Percentiles rank a stretch among this genome's conserved stretches.
phyloP scores from a whole-genome alignment of 768 basidiomycete genomes.

The Kwoniella pini region DNA sequence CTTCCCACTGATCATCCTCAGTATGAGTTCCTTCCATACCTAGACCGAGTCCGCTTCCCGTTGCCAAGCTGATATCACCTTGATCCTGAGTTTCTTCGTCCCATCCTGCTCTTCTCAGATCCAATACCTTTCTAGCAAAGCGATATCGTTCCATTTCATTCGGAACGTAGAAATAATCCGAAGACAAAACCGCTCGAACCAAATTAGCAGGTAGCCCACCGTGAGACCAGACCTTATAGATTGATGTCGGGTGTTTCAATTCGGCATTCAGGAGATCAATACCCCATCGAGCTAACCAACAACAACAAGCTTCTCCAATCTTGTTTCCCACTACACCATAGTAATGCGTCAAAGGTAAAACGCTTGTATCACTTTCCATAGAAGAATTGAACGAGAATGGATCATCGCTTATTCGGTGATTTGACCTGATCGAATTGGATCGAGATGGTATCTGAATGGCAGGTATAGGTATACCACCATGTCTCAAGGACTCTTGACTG shows the following conservation, averaged over 20 bases:
- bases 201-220: slow-evolving; percentile 73
- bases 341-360: slow-evolving; percentile 57
- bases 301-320: slow-evolving; percentile 83
- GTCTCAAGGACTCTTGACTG: background rate
- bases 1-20: slow-evolving; percentile 24
- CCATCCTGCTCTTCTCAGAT: slow-evolving; percentile 57
- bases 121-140: slow-evolving; percentile 72
- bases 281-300: slow-evolving; percentile 87
- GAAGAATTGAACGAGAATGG: slow-evolving; percentile 11
- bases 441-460: slow-evolving; percentile 11
- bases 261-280: slow-evolving; percentile 75
- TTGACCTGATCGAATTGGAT: slow-evolving; percentile 14
- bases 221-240: slow-evolving; percentile 65
- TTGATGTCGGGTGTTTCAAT: slow-evolving; percentile 14
- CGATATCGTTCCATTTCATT: slow-evolving; percentile 79
- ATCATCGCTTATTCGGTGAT: slow-evolving; percentile 1
- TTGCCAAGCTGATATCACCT: slow-evolving; percentile 17
- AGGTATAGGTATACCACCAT: slow-evolving; percentile 10
- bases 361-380: background rate
- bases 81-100: slow-evolving; percentile 33
- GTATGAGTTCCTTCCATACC: background rate
- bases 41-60: background rate
- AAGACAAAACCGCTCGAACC: slow-evolving; percentile 71
- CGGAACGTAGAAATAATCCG: slow-evolving; percentile 76
- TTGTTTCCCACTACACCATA: slow-evolving; percentile 90